These are phyloP conservation scores for Colletotrichum sp. DNA, from an alignment of 2,329 filamentous ascomycete species.

Conservation along the genomic window DNA sequence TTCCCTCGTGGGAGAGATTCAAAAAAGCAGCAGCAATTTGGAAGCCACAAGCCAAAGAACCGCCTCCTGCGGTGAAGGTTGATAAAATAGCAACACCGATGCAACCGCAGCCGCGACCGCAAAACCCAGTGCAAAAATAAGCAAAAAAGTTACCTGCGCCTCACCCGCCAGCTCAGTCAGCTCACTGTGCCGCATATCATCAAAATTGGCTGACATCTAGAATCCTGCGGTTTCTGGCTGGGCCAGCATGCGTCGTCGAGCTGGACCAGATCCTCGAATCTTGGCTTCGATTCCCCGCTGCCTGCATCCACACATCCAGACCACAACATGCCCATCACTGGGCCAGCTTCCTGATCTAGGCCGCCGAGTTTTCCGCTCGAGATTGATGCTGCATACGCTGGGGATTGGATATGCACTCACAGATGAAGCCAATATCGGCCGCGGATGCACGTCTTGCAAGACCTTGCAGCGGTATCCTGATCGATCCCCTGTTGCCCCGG, in stretches of 20 bases:
- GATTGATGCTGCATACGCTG: not conserved
- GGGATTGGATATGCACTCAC: not conserved
- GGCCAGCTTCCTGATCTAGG: conserved; percentile 8
- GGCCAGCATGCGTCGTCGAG: not conserved
- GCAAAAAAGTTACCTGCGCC: not conserved
- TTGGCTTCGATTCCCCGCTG: not conserved
- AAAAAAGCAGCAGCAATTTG: not conserved
- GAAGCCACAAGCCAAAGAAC: not conserved
- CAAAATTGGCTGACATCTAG: not conserved
- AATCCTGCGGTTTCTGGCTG: not conserved
- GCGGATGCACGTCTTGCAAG: not conserved
- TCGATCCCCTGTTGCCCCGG: not conserved
- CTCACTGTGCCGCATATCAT: not conserved
- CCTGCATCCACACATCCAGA: not conserved
- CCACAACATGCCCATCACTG: not conserved
- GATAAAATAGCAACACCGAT: not conserved
- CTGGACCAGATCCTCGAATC: conserved; percentile 3
- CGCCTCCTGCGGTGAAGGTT: not conserved
- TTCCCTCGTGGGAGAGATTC: not conserved
- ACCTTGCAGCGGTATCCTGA: not conserved
- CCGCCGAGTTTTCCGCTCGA: not conserved
- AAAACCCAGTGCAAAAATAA: not conserved
- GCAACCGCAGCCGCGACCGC: not conserved
- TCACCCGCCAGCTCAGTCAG: not conserved
- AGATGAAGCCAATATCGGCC: not conserved